Evolutionary conservation across 2,329 filamentous ascomycete species (phyloP).

Genomic region (Colletotrichum sp.): DNA sequence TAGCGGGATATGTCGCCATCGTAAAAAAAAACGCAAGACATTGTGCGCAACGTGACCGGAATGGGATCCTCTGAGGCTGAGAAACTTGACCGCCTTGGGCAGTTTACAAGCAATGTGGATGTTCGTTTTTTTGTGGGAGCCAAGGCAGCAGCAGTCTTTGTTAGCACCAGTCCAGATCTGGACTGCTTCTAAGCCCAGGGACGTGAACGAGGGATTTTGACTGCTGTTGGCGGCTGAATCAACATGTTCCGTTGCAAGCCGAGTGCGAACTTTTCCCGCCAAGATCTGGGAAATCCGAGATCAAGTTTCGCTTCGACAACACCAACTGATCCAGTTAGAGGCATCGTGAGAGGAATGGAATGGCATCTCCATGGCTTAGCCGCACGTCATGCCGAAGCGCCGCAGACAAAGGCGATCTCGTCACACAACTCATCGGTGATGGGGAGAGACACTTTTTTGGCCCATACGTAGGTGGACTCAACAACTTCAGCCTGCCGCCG

Average conservation of each 20-base stretch:
- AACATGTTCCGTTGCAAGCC: neutral
- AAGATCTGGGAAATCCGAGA: neutral
- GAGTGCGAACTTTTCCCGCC: neutral
- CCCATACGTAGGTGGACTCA: neutral
- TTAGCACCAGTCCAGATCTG: neutral
- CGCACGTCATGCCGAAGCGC: neutral
- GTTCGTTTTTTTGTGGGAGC: neutral
- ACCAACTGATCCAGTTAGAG: neutral
- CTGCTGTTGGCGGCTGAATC: neutral
- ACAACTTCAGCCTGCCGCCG: neutral
- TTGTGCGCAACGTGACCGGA: neutral
- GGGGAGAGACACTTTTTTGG: neutral
- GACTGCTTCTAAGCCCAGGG: neutral
- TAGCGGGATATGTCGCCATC: constrained; percentile 6
- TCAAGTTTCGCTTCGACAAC: neutral
- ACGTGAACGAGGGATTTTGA: neutral
- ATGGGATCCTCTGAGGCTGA: neutral
- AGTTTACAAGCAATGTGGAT: neutral
- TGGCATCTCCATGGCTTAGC: neutral
- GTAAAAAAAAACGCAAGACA: neutral
- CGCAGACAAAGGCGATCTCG: neutral
- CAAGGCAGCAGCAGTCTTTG: neutral
- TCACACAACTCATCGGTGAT: neutral
- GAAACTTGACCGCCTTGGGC: neutral
- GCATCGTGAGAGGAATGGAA: neutral